Percentiles rank a stretch among this genome's conserved stretches.
phyloP scores from a whole-genome alignment of 352 stramenopile genomes.

The Phytophthora hibernalis region DNA sequence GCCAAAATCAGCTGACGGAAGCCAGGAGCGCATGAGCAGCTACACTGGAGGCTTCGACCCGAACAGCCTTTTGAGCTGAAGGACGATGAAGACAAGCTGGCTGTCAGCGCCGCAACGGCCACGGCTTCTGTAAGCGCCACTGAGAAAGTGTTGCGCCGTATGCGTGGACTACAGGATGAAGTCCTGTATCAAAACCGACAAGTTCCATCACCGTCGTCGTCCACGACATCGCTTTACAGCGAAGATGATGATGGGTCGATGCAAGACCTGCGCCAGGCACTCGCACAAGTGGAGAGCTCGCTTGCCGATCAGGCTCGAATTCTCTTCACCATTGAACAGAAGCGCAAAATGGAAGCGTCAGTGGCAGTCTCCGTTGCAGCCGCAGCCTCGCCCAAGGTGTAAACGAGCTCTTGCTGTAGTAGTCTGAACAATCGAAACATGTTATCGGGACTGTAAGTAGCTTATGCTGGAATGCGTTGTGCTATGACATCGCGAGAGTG shows the following conservation, averaged over 20 bases:
- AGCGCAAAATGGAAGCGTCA: constrained; percentile 40
- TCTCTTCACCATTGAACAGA: constrained; percentile 51
- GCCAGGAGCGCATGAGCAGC: constrained; percentile 22
- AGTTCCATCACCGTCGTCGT: constrained; percentile 30
- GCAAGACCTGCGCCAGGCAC: constrained; percentile 36
- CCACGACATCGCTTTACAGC: constrained; percentile 32
- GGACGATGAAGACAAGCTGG: constrained; percentile 34
- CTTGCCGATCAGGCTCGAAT: constrained; percentile 64
- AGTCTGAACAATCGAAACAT: constrained; percentile 6
- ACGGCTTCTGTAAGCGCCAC: constrained; percentile 26
- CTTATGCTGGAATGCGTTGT: constrained; percentile 17
- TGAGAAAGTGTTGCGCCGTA: constrained; percentile 30
- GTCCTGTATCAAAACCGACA: constrained; percentile 35
- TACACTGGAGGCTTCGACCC: constrained; percentile 40
- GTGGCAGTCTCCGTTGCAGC: not conserved
- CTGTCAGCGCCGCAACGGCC: constrained; percentile 13
- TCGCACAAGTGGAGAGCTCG: constrained; percentile 58
- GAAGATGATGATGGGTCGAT: constrained; percentile 33
- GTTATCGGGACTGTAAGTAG: constrained; percentile 31
- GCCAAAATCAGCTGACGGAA: constrained; percentile 10
- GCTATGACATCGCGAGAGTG: constrained; percentile 15
- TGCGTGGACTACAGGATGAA: constrained; percentile 43
- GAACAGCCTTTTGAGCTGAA: constrained; percentile 45
- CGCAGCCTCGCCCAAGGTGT: constrained; percentile 15
- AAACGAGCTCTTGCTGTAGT: constrained; percentile 3